These are phyloP conservation scores for Ophiostoma ips DNA, from an alignment of 2,329 filamentous ascomycete genomes.

Conservation along the genomic window DNA sequence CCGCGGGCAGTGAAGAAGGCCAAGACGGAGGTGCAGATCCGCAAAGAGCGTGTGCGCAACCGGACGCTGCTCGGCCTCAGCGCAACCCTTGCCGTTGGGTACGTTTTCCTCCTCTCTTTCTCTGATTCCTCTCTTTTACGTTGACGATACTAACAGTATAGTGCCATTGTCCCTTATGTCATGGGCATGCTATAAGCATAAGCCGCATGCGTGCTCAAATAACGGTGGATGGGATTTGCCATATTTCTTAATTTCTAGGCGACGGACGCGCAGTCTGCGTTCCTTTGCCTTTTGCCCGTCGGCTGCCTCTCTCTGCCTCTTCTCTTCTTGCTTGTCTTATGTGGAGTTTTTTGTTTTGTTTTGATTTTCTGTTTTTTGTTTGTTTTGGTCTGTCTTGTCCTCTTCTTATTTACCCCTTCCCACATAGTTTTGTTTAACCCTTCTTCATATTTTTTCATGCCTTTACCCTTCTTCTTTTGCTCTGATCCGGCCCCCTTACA, in stretches of 20 bases:
- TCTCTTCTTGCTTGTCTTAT: not conserved
- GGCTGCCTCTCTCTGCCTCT: not conserved
- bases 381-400: not conserved
- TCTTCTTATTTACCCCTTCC: not conserved
- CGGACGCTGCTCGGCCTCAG: constrained; percentile 75
- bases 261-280: not conserved
- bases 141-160: constrained; percentile 2
- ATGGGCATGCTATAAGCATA: constrained; percentile 16
- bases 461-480: not conserved
- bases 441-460: not conserved
- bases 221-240: not conserved
- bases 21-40: constrained; percentile 67
- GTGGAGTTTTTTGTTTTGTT: constrained; percentile 1
- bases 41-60: constrained; percentile 75
- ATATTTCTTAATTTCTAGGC: not conserved
- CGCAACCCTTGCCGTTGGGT: constrained; percentile 83
- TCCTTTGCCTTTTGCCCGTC: not conserved
- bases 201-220: too few species aligned
- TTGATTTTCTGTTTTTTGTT: not conserved
- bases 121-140: not conserved
- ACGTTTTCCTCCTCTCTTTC: constrained; percentile 39
- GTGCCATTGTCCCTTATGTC: constrained; percentile 17
- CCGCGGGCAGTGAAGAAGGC: constrained; percentile 52
- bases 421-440: not conserved
- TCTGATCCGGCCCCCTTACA: not conserved